Conservation (phyloP, 2,329 filamentous ascomycete genomes). For the Cadophora sp. region DNA sequence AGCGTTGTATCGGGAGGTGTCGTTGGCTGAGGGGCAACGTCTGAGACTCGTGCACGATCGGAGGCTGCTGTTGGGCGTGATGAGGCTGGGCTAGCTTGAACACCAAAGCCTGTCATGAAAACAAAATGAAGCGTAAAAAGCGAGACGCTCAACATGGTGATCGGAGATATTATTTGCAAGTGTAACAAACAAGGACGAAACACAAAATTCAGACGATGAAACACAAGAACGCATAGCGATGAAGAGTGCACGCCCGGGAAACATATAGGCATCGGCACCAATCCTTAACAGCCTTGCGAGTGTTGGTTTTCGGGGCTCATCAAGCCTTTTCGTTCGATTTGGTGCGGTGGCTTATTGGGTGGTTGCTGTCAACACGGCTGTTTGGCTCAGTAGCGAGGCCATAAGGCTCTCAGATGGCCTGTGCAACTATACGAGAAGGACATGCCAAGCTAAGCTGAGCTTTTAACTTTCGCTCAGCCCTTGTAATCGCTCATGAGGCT, state of each 20-base stretch:
- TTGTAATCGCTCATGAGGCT: no score
- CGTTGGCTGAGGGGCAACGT: background rate
- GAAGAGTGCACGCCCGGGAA: background rate
- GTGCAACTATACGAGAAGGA: background rate
- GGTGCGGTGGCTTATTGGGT: slow-evolving; percentile 1
- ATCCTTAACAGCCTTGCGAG: background rate
- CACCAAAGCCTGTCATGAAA: background rate
- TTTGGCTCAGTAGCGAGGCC: background rate
- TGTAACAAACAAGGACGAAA: background rate
- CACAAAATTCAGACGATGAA: background rate
- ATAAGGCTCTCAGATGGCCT: background rate
- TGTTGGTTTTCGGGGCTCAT: background rate
- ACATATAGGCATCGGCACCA: background rate
- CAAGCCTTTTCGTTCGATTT: background rate
- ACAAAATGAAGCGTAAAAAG: background rate
- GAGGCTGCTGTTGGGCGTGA: background rate
- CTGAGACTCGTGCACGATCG: background rate
- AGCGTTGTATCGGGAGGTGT: background rate
- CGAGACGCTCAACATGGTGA: background rate
- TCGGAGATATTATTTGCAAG: no score
- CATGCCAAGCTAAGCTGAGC: background rate
- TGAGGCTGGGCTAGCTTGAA: background rate
- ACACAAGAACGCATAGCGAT: background rate
- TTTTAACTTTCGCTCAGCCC: background rate
- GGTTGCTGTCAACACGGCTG: background rate